Base-by-base conservation (phyloP, 257 asterid genomes). In the Rhazya stricta region DNA sequence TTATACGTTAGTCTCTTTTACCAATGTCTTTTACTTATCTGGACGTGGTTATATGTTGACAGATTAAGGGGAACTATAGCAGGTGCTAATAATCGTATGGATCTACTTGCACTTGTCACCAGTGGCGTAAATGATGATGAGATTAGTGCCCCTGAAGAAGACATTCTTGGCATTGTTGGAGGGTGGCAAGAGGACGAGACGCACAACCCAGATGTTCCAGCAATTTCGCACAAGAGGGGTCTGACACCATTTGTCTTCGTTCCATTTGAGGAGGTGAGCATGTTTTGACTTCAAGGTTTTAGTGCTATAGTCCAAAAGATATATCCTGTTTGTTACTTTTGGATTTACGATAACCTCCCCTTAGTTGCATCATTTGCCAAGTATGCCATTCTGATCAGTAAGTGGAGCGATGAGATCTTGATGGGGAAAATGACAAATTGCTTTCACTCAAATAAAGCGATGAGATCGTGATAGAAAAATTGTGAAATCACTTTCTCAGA, bases 121-220 rank as follows among this genome's bases (percentile, higher is more conserved):
- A 83, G 96, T 71, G 99, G 99, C 15, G 90, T 94, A 66, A 84
- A 85, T 43, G 94, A 88, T 57, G 80, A 78, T 8, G 98, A 92
- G 91, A 96, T 86, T 39, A 81, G 75, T 37, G 80, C 85, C 48
- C 86, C 87, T 3, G 89, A 79, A 19, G 97, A 90, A 11, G 99
- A 88, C 82, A 88, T 94, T 79, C 98, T 92, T 74, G 96, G 91
- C 61, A 85, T 89, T 71, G 98, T 94, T 34, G 97, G 86, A 84
- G 86, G 91, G 46, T 94, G 99, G 99, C 85, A 89, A 48, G 98
- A 92, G 74, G 94, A 94, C 50, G 99, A 94, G 84, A 88, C 99
- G 0, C 99, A 92, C 79, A 87, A 94, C 79, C 97, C 97, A 8
- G 94, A 92, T 75, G 92, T 92, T 67, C 98, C 97, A 10, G 98